phyloP scores from a whole-genome alignment of 805 yeast species.

The Suhomyces kilbournensis region DNA sequence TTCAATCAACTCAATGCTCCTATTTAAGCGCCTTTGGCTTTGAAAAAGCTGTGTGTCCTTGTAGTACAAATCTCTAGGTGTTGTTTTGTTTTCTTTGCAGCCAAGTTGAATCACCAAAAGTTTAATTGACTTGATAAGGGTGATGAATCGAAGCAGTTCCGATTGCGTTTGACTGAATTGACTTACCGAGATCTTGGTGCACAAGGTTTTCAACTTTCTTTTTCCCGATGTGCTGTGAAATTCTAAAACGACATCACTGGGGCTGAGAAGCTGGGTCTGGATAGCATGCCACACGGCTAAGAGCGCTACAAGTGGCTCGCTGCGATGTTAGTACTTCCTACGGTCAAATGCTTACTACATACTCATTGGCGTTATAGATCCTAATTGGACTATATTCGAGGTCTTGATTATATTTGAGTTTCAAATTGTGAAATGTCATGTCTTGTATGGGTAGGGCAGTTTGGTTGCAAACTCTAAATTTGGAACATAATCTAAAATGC shows the following conservation, averaged over 20 bases:
- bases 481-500: background rate
- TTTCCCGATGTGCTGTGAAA: background rate
- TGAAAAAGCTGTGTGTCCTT: conserved; percentile 51
- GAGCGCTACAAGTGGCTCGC: background rate
- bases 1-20: conserved; percentile 33
- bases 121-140: conserved; percentile 5
- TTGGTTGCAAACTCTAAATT: background rate
- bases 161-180: background rate
- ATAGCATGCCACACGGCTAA: background rate
- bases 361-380: background rate
- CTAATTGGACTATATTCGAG: background rate
- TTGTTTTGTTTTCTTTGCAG: conserved; percentile 17
- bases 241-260: background rate
- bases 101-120: background rate
- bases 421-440: background rate
- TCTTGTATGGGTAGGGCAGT: background rate
- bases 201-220: background rate
- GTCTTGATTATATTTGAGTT: background rate
- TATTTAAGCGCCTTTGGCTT: conserved; percentile 42
- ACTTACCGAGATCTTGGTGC: background rate
- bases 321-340: background rate
- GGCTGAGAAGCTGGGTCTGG: background rate
- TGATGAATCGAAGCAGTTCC: background rate
- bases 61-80: conserved; percentile 60
- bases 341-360: background rate